Evolutionary conservation across 495 filamentous ascomycete species (phyloP), one percentile per base, ranked within the genome.

Genomic region (Penicillium longicatenatum): DNA sequence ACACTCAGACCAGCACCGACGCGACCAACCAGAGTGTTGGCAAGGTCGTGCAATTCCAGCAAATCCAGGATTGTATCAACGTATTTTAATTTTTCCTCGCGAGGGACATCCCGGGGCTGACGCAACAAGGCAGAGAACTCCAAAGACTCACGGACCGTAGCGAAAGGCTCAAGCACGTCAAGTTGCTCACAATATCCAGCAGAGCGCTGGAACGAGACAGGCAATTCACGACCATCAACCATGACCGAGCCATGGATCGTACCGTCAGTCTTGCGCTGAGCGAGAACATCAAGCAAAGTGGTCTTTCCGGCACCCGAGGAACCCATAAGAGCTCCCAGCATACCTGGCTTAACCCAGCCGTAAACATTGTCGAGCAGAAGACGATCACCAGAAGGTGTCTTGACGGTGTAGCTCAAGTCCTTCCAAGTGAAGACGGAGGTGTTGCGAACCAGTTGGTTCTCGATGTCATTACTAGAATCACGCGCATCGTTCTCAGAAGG

Each of bases 291-390:
- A 5, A 82, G 70, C 17, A 87, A 64, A 1, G 84, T 87, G 10
- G 84, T 87, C 51, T 87, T 87, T n/a, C 84, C 84, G 9, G 84
- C 84, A 30, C 84, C 84, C 20, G 82, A 85, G 14, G 79, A 79
- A 17, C 84, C 84, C 79, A 93, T 89, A 12, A 92, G 73, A 0
- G 89, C 89, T n/a, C 85, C 83, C 63, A 93, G 75, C 64, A 84
- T 80, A 51, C 92, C 92, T 20, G 92, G 92, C 70, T 95, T 94
- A 47, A 96, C 90, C 88, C 89, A 97, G 29, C 92, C 92, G 61
- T 89, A 86, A 3, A 96, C 86, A 59, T 93, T 79, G 58, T 96
- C 85, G 17, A 97, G 77, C 6, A 92, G 74, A 9, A 71, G 44
- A 17, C 72, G 70, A 59, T 67, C 81, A 26, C 67, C 78, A 46